Evolutionary conservation across 768 basidiomycete species (phyloP), one percentile per base, ranked within the genome.

Genomic region (Mycena galopus): DNA sequence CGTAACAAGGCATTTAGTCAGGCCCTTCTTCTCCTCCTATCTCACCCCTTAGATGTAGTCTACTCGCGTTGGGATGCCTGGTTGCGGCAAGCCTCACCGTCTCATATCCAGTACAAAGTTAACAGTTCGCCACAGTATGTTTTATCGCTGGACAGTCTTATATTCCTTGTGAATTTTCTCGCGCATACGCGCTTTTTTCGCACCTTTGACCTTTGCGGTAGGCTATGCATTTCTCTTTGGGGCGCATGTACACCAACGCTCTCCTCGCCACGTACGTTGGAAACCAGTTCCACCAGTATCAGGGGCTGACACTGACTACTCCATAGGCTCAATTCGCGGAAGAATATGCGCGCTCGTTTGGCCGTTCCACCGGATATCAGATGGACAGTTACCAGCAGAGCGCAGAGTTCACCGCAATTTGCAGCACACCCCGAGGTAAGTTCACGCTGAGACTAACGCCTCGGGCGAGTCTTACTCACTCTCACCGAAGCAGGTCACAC

Each of bases 161-260:
- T 57, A 32, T 57, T 57, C 32, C 29, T 57, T 4, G 55, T 57
- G 30, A n/a, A 32, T n/a, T n/a, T 33, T 57, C 53, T 32, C 19
- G 21, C 29, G 4, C 8, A 32, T 21, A n/a, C 10, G 29, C 30
- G 2, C 27, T 14, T 19, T 32, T 32, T 21, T 30, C 12, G 30
- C 9, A 23, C 27, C 27, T 29, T 17, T 57, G 30, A 57, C 17
- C 2, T 32, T 57, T 21, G 19, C 30, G 7, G 25, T 10, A 57
- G 55, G 55, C 55, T 11, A 57, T 57, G 55, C 55, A 57, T 33
- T 57, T 57, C 29, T 57, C 55, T 4, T 33, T 57, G 55, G 55
- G 55, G 17, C 55, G 55, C 55, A 57, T 57, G 55, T 57, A 57
- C 55, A 57, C 55, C 3, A 57, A 57, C 32, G 55, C 55, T 19